phyloP scores from a whole-genome alignment of 2,329 filamentous ascomycete species.

The Phaeosphaeriaceae sp. region DNA sequence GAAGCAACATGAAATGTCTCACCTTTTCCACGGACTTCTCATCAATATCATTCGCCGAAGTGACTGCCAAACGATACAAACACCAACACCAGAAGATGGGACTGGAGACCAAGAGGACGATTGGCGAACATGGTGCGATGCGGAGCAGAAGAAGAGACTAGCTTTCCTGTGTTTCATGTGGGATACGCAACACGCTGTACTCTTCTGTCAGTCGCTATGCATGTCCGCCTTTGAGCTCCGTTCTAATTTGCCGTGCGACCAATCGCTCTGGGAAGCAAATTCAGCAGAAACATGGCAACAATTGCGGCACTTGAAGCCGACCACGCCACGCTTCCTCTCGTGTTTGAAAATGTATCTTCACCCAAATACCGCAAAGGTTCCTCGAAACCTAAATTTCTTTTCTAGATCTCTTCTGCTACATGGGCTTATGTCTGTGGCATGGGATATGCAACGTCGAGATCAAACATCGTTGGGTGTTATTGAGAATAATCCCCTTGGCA shows the following conservation, averaged over 20 bases:
- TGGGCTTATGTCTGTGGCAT: constrained; percentile 67
- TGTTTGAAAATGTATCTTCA: constrained; percentile 64
- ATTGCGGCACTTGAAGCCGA: constrained; percentile 47
- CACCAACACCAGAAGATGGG: constrained; percentile 43
- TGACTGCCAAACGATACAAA: constrained; percentile 57
- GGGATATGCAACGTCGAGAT: constrained; percentile 67
- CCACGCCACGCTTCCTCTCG: constrained; percentile 55
- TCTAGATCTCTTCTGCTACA: constrained; percentile 64
- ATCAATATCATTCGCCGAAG: constrained; percentile 63
- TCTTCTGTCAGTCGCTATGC: constrained; percentile 70
- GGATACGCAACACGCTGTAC: constrained; percentile 69
- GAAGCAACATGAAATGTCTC: constrained; percentile 68
- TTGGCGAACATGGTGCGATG: constrained; percentile 62
- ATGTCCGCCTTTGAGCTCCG: constrained; percentile 70
- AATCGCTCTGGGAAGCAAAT: constrained; percentile 63
- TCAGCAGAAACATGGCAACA: constrained; percentile 60
- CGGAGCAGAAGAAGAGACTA: constrained; percentile 64
- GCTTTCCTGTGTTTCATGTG: constrained; percentile 69
- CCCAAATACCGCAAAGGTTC: constrained; percentile 41
- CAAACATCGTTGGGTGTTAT: constrained; percentile 61
- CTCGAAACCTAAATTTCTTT: constrained; percentile 56
- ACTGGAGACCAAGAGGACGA: constrained; percentile 52
- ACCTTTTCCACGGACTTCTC: constrained; percentile 63
- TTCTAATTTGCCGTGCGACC: constrained; percentile 61
- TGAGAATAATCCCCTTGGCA: constrained; percentile 47